These are phyloP conservation scores for Podila clonocystis DNA, from an alignment of 192 early-diverging fungal species.

Conservation along the genomic window DNA sequence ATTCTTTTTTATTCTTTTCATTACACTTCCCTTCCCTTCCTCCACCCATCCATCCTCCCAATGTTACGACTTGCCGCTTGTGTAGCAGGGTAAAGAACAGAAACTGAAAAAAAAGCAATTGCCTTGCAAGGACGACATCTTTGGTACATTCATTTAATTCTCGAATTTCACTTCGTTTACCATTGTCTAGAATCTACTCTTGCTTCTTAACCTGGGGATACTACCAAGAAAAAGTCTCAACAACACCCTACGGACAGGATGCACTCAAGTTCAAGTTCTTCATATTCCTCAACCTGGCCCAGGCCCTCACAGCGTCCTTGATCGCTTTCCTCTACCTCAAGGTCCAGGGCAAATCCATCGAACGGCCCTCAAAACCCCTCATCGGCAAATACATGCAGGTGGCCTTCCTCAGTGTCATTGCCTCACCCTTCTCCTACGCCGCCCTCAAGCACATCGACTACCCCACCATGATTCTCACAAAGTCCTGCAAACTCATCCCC, in stretches of 20 bases:
- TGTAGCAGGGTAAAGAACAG: conserved; percentile 1
- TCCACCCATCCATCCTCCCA: background rate
- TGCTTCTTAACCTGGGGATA: conserved; percentile 98
- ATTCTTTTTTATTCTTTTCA: background rate
- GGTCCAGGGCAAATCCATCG: conserved; percentile 55
- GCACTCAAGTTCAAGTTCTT: conserved; percentile 84
- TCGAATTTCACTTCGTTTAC: background rate
- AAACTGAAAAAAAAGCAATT: background rate
- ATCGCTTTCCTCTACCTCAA: conserved; percentile 82
- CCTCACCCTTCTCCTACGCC: conserved; percentile 93
- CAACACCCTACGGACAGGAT: conserved; percentile 77
- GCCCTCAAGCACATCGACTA: conserved; percentile 95
- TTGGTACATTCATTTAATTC: background rate
- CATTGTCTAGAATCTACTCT: conserved; percentile 78
- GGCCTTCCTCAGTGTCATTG: conserved; percentile 76
- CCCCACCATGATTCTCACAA: conserved; percentile 96
- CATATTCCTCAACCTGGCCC: conserved; percentile 90
- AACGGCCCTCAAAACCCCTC: conserved; percentile 43
- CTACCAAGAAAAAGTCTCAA: conserved; percentile 93
- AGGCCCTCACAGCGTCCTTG: conserved; percentile 79
- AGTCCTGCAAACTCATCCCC: conserved; percentile 96
- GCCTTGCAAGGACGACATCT: background rate
- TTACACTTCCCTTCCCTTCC: background rate
- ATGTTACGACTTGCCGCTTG: background rate
- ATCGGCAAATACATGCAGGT: conserved; percentile 78